phyloP scores from a whole-genome alignment of 75 land plant genomes.

The Selaginella tamariscina region DNA sequence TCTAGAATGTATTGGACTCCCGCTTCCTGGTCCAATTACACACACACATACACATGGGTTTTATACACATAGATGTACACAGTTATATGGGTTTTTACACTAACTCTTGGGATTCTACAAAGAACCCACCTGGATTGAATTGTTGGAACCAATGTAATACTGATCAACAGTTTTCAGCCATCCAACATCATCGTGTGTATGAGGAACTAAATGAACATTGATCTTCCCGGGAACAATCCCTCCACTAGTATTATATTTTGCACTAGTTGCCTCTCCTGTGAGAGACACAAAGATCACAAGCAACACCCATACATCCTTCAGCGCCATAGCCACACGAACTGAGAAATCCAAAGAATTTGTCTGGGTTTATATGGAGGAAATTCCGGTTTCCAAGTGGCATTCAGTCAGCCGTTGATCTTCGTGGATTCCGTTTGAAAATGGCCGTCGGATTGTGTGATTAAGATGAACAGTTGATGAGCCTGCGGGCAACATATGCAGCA shows the following conservation, averaged over 20 bases:
- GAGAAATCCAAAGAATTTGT: neutral
- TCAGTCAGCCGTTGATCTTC: neutral
- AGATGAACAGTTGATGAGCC: no score
- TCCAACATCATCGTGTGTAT: constrained; percentile 70
- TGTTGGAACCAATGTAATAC: constrained; percentile 70
- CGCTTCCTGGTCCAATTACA: neutral
- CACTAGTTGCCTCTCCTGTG: neutral
- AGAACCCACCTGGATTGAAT: constrained; percentile 50
- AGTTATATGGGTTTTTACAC: no score
- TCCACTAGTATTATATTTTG: constrained; percentile 34
- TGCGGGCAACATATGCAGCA: no score
- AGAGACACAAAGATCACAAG: neutral
- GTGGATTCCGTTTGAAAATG: no score
- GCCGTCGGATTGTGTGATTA: no score
- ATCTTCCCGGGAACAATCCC: constrained; percentile 49
- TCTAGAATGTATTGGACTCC: neutral
- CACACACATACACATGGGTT: no score
- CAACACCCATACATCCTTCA: neutral
- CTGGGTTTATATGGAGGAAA: neutral
- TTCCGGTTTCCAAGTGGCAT: neutral
- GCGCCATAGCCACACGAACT: constrained; percentile 1
- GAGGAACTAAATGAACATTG: constrained; percentile 76
- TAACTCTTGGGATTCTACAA: neutral
- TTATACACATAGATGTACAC: no score
- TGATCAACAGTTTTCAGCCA: constrained; percentile 85